A percentile compares a stretch with the other conserved stretches of the same genome.
phyloP scores from a whole-genome alignment of 2,329 filamentous ascomycete genomes.

The Karstenula rhodostoma region DNA sequence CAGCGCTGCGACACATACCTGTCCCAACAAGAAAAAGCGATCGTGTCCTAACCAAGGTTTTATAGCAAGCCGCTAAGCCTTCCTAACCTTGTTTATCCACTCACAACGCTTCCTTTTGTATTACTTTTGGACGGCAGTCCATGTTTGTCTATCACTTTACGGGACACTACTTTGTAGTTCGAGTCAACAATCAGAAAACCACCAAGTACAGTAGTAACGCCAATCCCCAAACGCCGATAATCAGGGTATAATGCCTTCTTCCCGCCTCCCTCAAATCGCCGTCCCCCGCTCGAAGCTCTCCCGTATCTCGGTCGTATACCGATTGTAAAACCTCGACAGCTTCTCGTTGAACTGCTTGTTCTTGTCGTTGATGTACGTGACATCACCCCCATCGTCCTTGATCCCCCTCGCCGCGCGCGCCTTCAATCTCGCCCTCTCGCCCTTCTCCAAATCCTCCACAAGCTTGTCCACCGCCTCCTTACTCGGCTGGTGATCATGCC shows the following conservation, averaged over 20 bases:
- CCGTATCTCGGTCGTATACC: constrained; percentile 95
- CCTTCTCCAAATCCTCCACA: constrained; percentile 84
- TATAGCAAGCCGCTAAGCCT: no score
- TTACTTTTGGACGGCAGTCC: no score
- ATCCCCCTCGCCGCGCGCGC: constrained; percentile 82
- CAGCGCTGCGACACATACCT: no score
- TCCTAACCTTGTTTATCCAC: no score
- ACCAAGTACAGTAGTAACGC: background rate
- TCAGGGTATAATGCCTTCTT: constrained; percentile 36
- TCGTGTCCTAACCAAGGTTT: no score
- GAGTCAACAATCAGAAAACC: no score
- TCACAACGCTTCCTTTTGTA: no score
- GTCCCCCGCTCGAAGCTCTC: constrained; percentile 98
- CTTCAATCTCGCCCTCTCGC: constrained; percentile 85
- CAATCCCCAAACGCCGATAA: constrained; percentile 15
- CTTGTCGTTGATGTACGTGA: constrained; percentile 99
- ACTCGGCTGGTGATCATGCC: constrained; percentile 84
- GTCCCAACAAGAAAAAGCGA: no score
- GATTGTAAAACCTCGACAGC: constrained; percentile 94
- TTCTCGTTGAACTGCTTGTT: constrained; percentile 99
- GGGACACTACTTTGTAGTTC: no score
- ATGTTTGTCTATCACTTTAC: no score
- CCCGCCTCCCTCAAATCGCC: constrained; percentile 73
- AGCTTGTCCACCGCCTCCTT: constrained; percentile 87
- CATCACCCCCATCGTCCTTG: constrained; percentile 80